Evolutionary conservation across 805 yeast species (phyloP), one percentile per base, ranked within the genome.

Genomic region (Lipomyces orientalis): DNA sequence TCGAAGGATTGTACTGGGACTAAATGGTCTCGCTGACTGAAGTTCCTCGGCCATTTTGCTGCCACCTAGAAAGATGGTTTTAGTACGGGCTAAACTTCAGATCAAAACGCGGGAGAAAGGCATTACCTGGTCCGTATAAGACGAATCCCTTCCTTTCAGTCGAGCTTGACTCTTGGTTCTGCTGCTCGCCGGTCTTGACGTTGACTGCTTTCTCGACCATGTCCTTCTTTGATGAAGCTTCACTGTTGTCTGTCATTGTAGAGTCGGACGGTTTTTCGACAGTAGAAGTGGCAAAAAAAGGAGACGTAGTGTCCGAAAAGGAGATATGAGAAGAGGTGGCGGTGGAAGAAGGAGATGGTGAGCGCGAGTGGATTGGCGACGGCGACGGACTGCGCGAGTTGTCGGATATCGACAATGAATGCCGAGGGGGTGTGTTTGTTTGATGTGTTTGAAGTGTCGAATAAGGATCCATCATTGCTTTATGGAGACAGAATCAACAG

Each of bases 61-160:
- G 9, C 31, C 31, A 16, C 62, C 62, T 59, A n/a, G 19, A 33
- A 43, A 7, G 4, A 33, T 5, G 33, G 34, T 22, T 10, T 57
- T 12, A 57, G 22, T 29, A 4, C 33, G 25, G 2, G 12, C 31
- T 12, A 51, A 22, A 12, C 6, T 9, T 9, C 22, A 31, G 39
- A 39, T 12, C 7, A 12, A 10, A 10, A 37, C 8, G 29, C 12
- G 10, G 8, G 19, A n/a, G 51, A 43, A 16, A 35, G 4, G 4
- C 29, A 60, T 33, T 61, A 65, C 68, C 68, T 16, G 69, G 69
- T 5, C 63, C 69, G 46, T 58, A 59, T 34, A 65, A 57, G n/a
- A 61, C 49, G 34, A 62, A 62, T 6, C 61, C 39, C 25, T 62
- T 43, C n/a, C 16, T 51, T 22, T 43, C 62, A 4, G 61, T 19